Percentiles rank a stretch among this genome's conserved stretches.
phyloP scores from a whole-genome alignment of 1,139 yeast species.

The Wickerhamomyces sp. region DNA sequence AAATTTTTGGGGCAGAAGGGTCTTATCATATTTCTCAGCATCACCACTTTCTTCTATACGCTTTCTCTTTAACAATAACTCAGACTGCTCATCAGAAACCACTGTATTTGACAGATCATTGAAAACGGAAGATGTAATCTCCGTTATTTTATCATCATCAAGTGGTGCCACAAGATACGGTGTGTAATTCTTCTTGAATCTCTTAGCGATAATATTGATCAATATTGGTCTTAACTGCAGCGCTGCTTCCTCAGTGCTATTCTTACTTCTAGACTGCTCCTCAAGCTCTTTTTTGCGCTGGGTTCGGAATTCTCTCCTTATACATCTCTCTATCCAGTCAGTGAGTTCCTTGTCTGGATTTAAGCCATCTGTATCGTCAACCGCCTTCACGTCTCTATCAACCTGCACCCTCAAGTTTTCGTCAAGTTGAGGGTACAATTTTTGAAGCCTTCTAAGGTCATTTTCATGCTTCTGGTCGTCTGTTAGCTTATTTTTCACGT shows the following conservation, averaged over 20 bases:
- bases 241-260: conserved; percentile 24
- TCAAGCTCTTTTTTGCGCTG: conserved; percentile 33
- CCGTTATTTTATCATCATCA: background rate
- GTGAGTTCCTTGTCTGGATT: conserved; percentile 43
- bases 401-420: background rate
- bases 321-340: conserved; percentile 44
- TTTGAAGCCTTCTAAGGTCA: background rate
- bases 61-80: background rate
- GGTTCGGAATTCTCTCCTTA: conserved; percentile 39
- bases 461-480: background rate
- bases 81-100: too few species aligned
- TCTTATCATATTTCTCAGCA: conserved; percentile 20
- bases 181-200: conserved; percentile 1
- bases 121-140: background rate
- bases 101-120: background rate
- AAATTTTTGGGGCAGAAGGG: conserved; percentile 15
- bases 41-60: conserved; percentile 11
- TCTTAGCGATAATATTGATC: conserved; percentile 11
- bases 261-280: conserved; percentile 26
- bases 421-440: background rate
- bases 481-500: too few species aligned
- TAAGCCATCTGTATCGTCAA: conserved; percentile 45
- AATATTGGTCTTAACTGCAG: conserved; percentile 15
- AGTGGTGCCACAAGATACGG: too few species aligned
- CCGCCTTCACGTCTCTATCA: background rate